A percentile compares a stretch with the other conserved stretches of the same genome.
These are phyloP conservation scores for Hortaea werneckii DNA, from an alignment of 2,329 filamentous ascomycete genomes.

Conservation along the genomic window DNA sequence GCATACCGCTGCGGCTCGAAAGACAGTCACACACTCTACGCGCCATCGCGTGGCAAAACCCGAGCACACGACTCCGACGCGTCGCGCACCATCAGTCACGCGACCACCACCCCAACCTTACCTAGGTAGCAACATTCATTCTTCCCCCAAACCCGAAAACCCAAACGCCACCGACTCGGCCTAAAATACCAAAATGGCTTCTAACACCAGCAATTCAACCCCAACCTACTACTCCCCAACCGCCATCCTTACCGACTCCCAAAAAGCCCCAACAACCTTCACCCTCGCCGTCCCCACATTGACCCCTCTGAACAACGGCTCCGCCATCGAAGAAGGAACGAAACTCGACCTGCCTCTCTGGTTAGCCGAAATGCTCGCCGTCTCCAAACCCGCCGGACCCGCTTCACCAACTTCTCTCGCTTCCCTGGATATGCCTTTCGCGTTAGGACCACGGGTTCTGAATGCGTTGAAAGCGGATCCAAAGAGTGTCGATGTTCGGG, in stretches of 20 bases:
- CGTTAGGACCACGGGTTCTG: slow-evolving; percentile 68
- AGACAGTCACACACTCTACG: too few species aligned
- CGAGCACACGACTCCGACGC: too few species aligned
- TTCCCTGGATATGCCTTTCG: slow-evolving; percentile 69
- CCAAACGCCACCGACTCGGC: too few species aligned
- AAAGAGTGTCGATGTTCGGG: slow-evolving; percentile 70
- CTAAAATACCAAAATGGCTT: too few species aligned
- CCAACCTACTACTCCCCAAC: slow-evolving; percentile 70
- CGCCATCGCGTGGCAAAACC: too few species aligned
- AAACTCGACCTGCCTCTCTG: slow-evolving; percentile 78
- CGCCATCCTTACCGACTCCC: slow-evolving; percentile 73
- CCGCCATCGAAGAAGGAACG: slow-evolving; percentile 67
- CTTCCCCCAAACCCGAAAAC: too few species aligned
- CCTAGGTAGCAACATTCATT: too few species aligned
- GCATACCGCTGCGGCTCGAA: too few species aligned
- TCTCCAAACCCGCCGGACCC: slow-evolving; percentile 38
- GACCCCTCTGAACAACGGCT: slow-evolving; percentile 69
- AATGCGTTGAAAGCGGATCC: slow-evolving; percentile 88
- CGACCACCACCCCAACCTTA: too few species aligned
- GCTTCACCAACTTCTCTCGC: slow-evolving; percentile 47
- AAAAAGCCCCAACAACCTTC: slow-evolving; percentile 95
- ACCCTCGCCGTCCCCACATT: slow-evolving; percentile 79
- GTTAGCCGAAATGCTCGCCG: slow-evolving; percentile 87
- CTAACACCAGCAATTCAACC: too few species aligned
- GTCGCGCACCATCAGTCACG: too few species aligned